phyloP scores from a whole-genome alignment of 192 early-diverging fungal genomes.

The Backusella parvicylindrica region DNA sequence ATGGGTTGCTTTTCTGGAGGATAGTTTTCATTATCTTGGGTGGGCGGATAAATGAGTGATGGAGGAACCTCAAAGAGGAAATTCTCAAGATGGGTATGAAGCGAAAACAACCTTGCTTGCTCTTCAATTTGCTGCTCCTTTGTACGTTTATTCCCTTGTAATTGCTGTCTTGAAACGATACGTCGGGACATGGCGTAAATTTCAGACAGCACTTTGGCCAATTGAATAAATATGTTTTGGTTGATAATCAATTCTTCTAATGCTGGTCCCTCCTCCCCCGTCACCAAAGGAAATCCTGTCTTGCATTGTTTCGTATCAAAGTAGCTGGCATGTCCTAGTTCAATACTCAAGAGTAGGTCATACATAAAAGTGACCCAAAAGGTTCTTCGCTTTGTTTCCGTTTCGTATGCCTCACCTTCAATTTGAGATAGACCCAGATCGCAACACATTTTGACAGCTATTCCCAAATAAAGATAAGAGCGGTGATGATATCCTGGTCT shows the following conservation, averaged over 20 bases:
- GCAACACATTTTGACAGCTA: conserved; percentile 24
- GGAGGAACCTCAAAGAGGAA: conserved; percentile 33
- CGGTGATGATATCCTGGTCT: conserved; percentile 47
- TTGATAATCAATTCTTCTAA: conserved; percentile 28
- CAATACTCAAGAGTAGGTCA: conserved; percentile 34
- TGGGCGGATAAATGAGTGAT: conserved; percentile 26
- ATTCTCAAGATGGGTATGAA: conserved; percentile 32
- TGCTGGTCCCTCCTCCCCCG: conserved; percentile 18
- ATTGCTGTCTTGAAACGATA: conserved; percentile 9
- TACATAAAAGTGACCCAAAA: conserved; percentile 33
- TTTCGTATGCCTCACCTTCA: conserved; percentile 3
- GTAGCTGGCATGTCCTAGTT: conserved; percentile 23
- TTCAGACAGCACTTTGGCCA: conserved; percentile 19
- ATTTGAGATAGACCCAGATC: conserved; percentile 23
- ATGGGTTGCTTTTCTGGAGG: conserved; percentile 27
- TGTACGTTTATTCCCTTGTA: conserved; percentile 15
- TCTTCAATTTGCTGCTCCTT: conserved; percentile 26
- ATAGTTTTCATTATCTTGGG: conserved; percentile 20
- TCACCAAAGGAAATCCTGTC: conserved; percentile 22
- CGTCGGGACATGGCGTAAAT: conserved; percentile 25
- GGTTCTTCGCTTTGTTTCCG: conserved; percentile 25
- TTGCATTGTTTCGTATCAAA: conserved; percentile 14
- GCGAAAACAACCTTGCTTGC: conserved; percentile 25
- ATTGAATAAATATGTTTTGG: conserved; percentile 32
- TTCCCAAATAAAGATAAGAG: conserved; percentile 42